Conservation (phyloP, 1,284 basidiomycete genomes). For the Macrocystidia cucumis region DNA sequence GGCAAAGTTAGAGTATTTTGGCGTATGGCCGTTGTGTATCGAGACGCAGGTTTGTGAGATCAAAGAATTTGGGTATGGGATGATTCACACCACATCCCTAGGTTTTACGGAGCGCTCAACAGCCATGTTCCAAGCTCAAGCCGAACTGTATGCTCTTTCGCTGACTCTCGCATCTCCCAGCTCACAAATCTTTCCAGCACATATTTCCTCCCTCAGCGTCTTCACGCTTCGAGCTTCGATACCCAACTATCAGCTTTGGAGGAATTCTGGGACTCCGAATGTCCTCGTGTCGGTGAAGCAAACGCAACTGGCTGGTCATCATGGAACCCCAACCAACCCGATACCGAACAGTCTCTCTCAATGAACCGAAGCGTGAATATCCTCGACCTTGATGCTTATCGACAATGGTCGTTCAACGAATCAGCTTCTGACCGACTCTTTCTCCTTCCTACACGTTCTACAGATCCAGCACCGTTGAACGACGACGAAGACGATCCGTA, state of each 20-base stretch:
- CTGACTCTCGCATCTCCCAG: constrained; percentile 7
- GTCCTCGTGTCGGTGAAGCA: constrained; percentile 54
- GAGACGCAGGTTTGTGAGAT: constrained; percentile 61
- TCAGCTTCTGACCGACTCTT: constrained; percentile 32
- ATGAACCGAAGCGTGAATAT: constrained; percentile 7
- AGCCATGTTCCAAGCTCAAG: constrained; percentile 71
- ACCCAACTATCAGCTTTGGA: constrained; percentile 50
- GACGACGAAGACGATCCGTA: constrained; percentile 69
- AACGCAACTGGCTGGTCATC: constrained; percentile 53
- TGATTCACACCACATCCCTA: constrained; percentile 16
- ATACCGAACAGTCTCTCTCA: constrained; percentile 7
- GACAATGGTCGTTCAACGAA: constrained; percentile 66
- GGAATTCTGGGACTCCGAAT: constrained; percentile 73
- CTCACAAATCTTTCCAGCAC: constrained; percentile 27
- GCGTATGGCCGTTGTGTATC: constrained; percentile 60
- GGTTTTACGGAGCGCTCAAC: constrained; percentile 59
- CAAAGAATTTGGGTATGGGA: constrained; percentile 1
- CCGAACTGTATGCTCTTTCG: constrained; percentile 52
- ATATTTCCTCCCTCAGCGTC: constrained; percentile 40
- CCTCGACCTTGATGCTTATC: constrained; percentile 51
- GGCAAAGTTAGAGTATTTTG: constrained; percentile 61
- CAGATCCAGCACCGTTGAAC: too few species aligned
- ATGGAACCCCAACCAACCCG: constrained; percentile 39
- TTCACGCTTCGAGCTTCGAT: constrained; percentile 34
- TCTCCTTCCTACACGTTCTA: constrained; percentile 50